Evolutionary conservation across 208 protist genomes (phyloP), one percentile per base, ranked within the genome.

Genomic region (Endotrypanum monterogeii): DNA sequence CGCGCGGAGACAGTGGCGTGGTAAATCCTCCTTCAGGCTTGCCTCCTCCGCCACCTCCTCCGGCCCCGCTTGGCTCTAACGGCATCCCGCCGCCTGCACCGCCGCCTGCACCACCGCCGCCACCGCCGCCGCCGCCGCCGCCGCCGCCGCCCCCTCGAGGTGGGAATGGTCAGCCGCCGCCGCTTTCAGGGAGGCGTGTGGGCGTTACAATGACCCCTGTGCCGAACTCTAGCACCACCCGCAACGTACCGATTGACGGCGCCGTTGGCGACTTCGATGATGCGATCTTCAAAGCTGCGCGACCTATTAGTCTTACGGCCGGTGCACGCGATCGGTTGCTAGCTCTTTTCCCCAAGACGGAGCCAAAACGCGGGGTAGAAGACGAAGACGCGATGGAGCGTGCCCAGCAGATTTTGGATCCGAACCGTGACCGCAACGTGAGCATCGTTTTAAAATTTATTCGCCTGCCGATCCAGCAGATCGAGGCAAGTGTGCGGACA

Each of bases 381-480:
- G 66, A 74, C 50, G 71, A 66, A 11, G 54, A 51, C 30, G 32
- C 61, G 25, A 63, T 67, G 58, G 18, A 32, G 12, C 71, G 73
- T 28, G 52, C 54, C 39, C 35, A 73, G 28, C 75, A 71, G 20
- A 81, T 92, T 56, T 72, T 96, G 4, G 79, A 89, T 20, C 50
- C 77, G 16, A 86, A 78, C 54, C 86, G 86, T 50, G 91, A 96
- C 79, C 78, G 80, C 28, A 92, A 94, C 70, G 78, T 96, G 8
- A 87, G 84, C 67, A 92, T 96, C 37, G 83, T 96, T 20, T 83
- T 96, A 44, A 82, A 88, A 68, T 91, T 91, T 65, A 75, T 96
- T n/a, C 86, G 89, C 16, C 74, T 96, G 55, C 91, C 91, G 11
- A 87, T 94, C 41, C 81, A 93, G 60, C 83, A 80, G 52, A 88